phyloP scores from a whole-genome alignment of 106 monocot genomes.

The Dioscorea zingiberensis region DNA sequence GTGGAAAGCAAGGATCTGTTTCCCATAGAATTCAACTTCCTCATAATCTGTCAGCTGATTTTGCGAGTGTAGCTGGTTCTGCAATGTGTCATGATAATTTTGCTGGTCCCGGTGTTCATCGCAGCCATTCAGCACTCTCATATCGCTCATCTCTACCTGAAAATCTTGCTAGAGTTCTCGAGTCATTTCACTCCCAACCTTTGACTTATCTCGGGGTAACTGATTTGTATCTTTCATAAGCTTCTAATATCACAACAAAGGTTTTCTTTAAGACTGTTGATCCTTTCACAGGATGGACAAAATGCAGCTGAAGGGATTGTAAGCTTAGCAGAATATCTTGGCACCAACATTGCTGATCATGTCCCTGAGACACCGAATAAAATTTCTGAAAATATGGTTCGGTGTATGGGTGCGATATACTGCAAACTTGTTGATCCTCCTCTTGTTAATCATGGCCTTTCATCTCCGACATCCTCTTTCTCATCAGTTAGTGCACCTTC shows the following conservation, averaged over 20 bases:
- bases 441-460: slow-evolving; percentile 25
- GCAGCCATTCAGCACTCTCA: slow-evolving; percentile 70
- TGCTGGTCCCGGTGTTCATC: slow-evolving; percentile 24
- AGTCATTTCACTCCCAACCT: slow-evolving; percentile 74
- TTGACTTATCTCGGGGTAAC: slow-evolving; percentile 65
- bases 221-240: neutral
- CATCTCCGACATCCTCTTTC: slow-evolving; percentile 82
- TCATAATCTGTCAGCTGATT: slow-evolving; percentile 12
- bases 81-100: slow-evolving; percentile 21
- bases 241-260: neutral
- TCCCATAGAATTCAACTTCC: slow-evolving; percentile 15
- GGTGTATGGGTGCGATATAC: slow-evolving; percentile 74
- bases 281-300: slow-evolving; percentile 40
- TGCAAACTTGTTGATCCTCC: slow-evolving; percentile 77
- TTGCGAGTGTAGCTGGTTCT: slow-evolving; percentile 18
- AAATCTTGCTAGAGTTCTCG: slow-evolving; percentile 50
- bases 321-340: slow-evolving; percentile 88
- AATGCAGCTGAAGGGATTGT: slow-evolving; percentile 41
- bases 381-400: slow-evolving; percentile 78
- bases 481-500: slow-evolving; percentile 78
- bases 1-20: slow-evolving; percentile 7
- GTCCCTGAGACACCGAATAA: slow-evolving; percentile 71
- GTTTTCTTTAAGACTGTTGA: neutral
- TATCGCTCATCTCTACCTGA: slow-evolving; percentile 52
- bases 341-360: slow-evolving; percentile 61